Percentiles rank a stretch among this genome's conserved stretches.
These are phyloP conservation scores for Kuraishia piskuri DNA, from an alignment of 805 yeast genomes.

Conservation along the genomic window DNA sequence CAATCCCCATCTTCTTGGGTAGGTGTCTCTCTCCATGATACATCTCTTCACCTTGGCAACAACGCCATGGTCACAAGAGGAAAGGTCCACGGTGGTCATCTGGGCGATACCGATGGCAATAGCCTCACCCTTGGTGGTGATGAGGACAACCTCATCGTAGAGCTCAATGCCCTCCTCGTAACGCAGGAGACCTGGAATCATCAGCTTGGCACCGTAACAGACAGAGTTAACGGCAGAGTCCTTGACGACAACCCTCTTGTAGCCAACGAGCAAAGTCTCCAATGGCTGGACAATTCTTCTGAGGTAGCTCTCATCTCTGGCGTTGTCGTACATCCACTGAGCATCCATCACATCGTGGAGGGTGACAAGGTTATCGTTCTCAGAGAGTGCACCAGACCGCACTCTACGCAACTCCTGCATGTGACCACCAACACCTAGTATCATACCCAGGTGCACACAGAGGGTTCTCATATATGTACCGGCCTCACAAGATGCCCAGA, in stretches of 20 bases:
- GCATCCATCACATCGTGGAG: constrained; percentile 97
- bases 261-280: constrained; percentile 87
- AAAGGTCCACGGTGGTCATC: constrained; percentile 96
- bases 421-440: constrained; percentile 98
- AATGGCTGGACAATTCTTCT: constrained; percentile 92
- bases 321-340: constrained; percentile 95
- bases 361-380: constrained; percentile 86
- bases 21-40: constrained; percentile 98
- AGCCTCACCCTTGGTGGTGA: constrained; percentile 99
- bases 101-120: constrained; percentile 97
- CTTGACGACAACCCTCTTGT: constrained; percentile 88
- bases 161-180: constrained; percentile 97
- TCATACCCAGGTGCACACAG: constrained; percentile 98
- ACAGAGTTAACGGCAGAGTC: constrained; percentile 96
- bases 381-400: constrained; percentile 92
- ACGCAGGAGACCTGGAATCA: constrained; percentile 97
- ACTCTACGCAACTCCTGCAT: constrained; percentile 99
- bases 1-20: constrained; percentile 99
- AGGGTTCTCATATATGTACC: constrained; percentile 99
- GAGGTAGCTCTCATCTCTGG: constrained; percentile 92
- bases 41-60: constrained; percentile 98
- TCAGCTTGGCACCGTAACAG: constrained; percentile 97
- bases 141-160: constrained; percentile 94
- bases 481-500: constrained; percentile 99
- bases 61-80: constrained; percentile 96